phyloP scores from a whole-genome alignment of 306 rosid genomes.

The Morella rubra region DNA sequence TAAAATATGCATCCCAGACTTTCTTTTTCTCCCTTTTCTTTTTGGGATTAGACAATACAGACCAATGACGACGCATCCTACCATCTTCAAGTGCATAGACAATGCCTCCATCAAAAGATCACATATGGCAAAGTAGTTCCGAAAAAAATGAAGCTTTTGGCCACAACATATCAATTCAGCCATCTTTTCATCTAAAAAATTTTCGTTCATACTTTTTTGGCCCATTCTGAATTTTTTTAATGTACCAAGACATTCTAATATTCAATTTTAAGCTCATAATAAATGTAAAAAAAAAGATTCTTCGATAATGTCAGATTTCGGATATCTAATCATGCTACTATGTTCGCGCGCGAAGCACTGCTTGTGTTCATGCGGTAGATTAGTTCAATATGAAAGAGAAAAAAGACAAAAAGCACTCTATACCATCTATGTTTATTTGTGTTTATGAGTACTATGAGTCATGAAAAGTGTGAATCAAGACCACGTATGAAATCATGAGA shows the following conservation, averaged over 20 bases:
- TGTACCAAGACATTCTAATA: not conserved
- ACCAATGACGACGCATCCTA: not conserved
- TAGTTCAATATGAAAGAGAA: no score
- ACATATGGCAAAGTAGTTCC: not conserved
- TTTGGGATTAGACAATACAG: not conserved
- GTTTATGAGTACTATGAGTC: no score
- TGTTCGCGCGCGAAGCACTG: no score
- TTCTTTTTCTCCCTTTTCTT: not conserved
- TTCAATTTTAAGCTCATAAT: not conserved
- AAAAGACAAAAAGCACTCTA: no score
- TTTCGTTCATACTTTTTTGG: not conserved
- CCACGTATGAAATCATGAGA: no score
- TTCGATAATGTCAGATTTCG: no score
- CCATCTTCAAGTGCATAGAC: not conserved
- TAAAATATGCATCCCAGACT: not conserved
- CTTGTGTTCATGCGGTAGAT: no score
- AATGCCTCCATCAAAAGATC: not conserved
- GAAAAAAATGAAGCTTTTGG: not conserved
- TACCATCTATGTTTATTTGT: no score
- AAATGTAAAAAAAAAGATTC: no score
- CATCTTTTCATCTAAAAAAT: not conserved
- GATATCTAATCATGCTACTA: no score
- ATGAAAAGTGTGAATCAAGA: no score
- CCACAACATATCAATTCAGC: not conserved
- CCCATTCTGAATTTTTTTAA: not conserved